phyloP scores from a whole-genome alignment of 1,284 basidiomycete genomes.

The Ustilago tritici region DNA sequence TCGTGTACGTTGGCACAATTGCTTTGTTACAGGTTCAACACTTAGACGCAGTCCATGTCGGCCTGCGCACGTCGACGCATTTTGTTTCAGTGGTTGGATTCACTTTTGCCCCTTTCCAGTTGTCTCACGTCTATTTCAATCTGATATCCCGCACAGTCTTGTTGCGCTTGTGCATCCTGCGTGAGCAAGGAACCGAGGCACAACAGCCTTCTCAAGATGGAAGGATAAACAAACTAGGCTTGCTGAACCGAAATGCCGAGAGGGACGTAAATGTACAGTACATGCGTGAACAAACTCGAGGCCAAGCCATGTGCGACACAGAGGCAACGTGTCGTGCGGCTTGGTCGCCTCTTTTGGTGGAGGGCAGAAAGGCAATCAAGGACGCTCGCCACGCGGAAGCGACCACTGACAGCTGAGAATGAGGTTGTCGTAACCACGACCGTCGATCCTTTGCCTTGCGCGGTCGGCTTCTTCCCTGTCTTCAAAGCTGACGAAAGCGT shows the following conservation, averaged over 20 bases:
- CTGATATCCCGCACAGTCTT: slow-evolving; percentile 22
- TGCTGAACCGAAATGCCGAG: slow-evolving; percentile 20
- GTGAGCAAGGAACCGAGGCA: not conserved
- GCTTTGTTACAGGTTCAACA: slow-evolving; percentile 35
- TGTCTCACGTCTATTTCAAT: slow-evolving; percentile 13
- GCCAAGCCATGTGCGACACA: not conserved
- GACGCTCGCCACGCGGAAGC: slow-evolving; percentile 66
- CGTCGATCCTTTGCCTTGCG: slow-evolving; percentile 93
- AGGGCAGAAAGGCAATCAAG: slow-evolving; percentile 24
- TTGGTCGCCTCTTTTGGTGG: slow-evolving; percentile 14
- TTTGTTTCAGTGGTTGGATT: not conserved
- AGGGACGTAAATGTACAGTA: slow-evolving; percentile 47
- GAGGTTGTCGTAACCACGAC: slow-evolving; percentile 88
- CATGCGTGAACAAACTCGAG: slow-evolving; percentile 19
- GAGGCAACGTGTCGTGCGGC: not conserved
- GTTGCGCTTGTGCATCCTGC: not conserved
- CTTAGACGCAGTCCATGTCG: slow-evolving; percentile 14
- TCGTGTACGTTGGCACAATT: not conserved
- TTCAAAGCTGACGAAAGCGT: slow-evolving; percentile 95
- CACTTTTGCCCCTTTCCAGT: not conserved
- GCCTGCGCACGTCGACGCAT: not conserved
- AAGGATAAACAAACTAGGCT: slow-evolving; percentile 23
- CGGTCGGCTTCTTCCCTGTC: slow-evolving; percentile 81
- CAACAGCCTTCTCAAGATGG: not conserved
- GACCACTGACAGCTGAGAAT: slow-evolving; percentile 90